phyloP scores from a whole-genome alignment of 257 asterid genomes.

The Misopates orontium region DNA sequence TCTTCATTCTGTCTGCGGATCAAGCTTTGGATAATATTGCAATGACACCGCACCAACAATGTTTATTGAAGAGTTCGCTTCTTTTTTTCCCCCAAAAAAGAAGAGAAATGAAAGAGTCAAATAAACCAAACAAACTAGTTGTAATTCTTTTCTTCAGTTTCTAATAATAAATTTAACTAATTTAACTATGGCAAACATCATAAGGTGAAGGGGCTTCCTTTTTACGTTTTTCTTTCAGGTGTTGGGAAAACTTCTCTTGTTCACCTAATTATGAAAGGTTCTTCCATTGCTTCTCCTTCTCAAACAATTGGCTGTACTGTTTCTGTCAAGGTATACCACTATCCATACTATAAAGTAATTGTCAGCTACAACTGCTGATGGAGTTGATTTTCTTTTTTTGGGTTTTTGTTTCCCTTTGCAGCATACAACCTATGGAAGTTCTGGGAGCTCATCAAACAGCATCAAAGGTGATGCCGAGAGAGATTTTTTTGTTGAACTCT shows the following conservation, averaged over 20 bases:
- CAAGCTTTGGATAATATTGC: no score
- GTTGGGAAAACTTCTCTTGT: slow-evolving; percentile 96
- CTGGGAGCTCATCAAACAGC: slow-evolving; percentile 78
- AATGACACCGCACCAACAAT: no score
- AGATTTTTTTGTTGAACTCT: slow-evolving; percentile 85
- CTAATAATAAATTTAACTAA: not conserved
- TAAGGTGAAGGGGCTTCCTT: slow-evolving; percentile 7
- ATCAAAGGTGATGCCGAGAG: slow-evolving; percentile 62
- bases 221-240: slow-evolving; percentile 46
- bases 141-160: not conserved
- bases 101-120: not conserved
- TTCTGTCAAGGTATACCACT: slow-evolving; percentile 64
- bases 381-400: not conserved
- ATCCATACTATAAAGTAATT: slow-evolving; percentile 15
- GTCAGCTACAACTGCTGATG: slow-evolving; percentile 20
- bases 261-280: slow-evolving; percentile 84
- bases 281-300: slow-evolving; percentile 72
- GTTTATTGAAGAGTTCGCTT: no score
- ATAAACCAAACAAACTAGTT: not conserved
- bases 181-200: not conserved
- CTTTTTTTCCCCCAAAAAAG: no score
- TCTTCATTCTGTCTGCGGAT: not conserved
- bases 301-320: slow-evolving; percentile 92
- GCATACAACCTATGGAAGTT: slow-evolving; percentile 78
- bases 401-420: slow-evolving; percentile 32